These are phyloP conservation scores for Pascua sp. DNA, from an alignment of 1,284 basidiomycete species.

Conservation along the genomic window DNA sequence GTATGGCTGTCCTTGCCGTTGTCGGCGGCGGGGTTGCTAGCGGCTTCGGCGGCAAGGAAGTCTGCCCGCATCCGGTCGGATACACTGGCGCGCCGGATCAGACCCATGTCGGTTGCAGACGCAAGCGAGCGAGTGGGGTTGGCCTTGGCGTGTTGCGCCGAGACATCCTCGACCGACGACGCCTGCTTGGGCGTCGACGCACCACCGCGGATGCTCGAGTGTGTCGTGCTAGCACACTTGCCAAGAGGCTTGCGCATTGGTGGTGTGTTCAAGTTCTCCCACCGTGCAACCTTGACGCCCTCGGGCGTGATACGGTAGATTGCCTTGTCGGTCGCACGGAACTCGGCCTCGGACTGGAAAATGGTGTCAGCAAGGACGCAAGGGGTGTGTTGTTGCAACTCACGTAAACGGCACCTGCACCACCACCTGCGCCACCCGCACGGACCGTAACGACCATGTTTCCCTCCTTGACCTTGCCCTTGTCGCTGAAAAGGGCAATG, in stretches of 20 bases:
- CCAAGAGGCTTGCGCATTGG: too few species aligned
- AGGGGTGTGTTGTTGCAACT: conserved; percentile 4
- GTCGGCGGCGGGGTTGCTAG: conserved; percentile 3
- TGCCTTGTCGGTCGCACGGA: conserved; percentile 89
- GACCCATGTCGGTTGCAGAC: conserved; percentile 58
- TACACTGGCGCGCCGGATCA: conserved; percentile 72
- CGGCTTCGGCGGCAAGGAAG: conserved; percentile 13
- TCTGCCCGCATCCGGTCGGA: conserved; percentile 64
- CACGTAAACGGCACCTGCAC: conserved; percentile 41
- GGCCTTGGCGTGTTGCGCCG: background rate
- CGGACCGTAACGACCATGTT: conserved; percentile 80
- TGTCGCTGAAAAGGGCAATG: conserved; percentile 67
- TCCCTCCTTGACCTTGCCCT: conserved; percentile 73
- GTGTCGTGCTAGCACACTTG: background rate
- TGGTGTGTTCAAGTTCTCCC: conserved; percentile 54
- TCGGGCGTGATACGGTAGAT: conserved; percentile 92
- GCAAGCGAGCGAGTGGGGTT: conserved; percentile 24
- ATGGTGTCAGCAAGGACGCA: background rate
- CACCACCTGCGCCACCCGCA: conserved; percentile 43
- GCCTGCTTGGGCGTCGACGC: background rate
- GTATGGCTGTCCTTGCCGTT: conserved; percentile 75
- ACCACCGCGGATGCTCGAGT: background rate
- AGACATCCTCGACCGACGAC: conserved; percentile 5
- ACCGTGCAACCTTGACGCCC: conserved; percentile 76
- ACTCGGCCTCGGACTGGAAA: conserved; percentile 78